Evolutionary conservation across 2,329 filamentous ascomycete genomes (phyloP).

Genomic region (Aspergillus novofumigatus): DNA sequence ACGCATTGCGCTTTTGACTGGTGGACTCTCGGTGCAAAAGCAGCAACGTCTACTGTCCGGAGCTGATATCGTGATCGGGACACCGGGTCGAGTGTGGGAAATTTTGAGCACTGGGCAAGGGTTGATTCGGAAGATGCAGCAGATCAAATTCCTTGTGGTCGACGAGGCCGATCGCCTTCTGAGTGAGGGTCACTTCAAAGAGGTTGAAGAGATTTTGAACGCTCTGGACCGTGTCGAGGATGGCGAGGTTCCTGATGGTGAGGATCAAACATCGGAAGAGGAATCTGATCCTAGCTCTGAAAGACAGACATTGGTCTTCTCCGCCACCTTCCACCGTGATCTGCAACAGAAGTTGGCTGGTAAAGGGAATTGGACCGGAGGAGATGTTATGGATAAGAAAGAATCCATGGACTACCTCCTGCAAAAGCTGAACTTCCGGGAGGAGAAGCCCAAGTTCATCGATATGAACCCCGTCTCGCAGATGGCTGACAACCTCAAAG

Average conservation of each 20-base stretch:
- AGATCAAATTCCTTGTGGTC: conserved; percentile 77
- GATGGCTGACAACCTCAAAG: conserved; percentile 80
- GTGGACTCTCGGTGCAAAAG: conserved; percentile 90
- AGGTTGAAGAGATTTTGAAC: conserved; percentile 81
- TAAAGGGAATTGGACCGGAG: conserved; percentile 57
- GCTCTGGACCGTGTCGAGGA: conserved; percentile 65
- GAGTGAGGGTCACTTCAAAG: conserved; percentile 91
- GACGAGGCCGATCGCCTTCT: conserved; percentile 92
- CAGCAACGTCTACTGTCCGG: conserved; percentile 78
- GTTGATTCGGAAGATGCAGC: conserved; percentile 65
- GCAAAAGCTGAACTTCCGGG: conserved; percentile 81
- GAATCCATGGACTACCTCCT: conserved; percentile 91
- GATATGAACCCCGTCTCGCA: conserved; percentile 86
- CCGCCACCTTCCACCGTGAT: conserved; percentile 88
- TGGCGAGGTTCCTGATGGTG: conserved; percentile 27
- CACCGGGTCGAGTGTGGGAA: conserved; percentile 91
- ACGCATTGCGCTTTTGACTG: conserved; percentile 78
- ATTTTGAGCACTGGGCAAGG: conserved; percentile 73
- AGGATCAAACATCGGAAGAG: conserved; percentile 36
- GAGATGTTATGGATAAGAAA: conserved; percentile 64
- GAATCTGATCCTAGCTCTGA: conserved; percentile 29
- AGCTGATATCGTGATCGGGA: conserved; percentile 90
- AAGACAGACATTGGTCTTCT: conserved; percentile 92
- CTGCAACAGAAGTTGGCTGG: conserved; percentile 87
- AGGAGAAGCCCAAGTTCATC: conserved; percentile 80